Base-by-base conservation (phyloP, 2,329 filamentous ascomycete genomes). In the Sporothrix brunneoviolacea region DNA sequence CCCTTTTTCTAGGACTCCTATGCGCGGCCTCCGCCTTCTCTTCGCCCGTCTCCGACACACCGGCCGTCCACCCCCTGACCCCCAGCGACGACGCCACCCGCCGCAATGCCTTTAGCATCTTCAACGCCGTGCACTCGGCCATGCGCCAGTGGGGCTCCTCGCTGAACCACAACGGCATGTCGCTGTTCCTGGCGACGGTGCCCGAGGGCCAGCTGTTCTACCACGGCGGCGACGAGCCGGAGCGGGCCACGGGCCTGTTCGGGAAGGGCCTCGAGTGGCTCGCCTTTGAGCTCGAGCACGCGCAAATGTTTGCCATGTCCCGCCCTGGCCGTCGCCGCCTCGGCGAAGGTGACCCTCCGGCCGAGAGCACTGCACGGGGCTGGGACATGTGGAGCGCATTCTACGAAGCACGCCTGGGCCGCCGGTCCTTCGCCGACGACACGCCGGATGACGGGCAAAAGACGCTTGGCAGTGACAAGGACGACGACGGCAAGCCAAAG, bases 281-380 rank as follows among this genome's bases (percentile, higher is more conserved):
- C 1, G 86, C 86, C 0, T 90, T 89, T 60, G 86, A 90, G 62
- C 75, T 84, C 4, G 85, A 90, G 58, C 86, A 90, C 64, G 82
- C 85, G 0, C 71, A 84, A 56, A 61, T 71, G 3, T 89, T 90
- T 65, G 46, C 19, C 18, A 16, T 15, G 12, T 18, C 24, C 8
- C 37, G 46, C 19, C 24, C 19, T 19, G 12, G 28, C 24, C 15
- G 45, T 10, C 2, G 16, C 12, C 2, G 5, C 13, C 5, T 10
- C 15, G 15, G 24, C 22, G 27, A 12, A 40, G 15, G 13, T 8
- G 16, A 16, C n/a, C 8, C 12, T 35, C 32, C 33, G 21, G 48
- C 15, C 9, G 18, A 43, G 2, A 38, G 21, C 22, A 18, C 19
- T 10, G 16, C 16, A 8, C 18, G 8, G 12, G 27, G n/a, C 4